These are phyloP conservation scores for Colletotrichum endophyticum DNA, from an alignment of 2,329 filamentous ascomycete genomes.

Conservation along the genomic window DNA sequence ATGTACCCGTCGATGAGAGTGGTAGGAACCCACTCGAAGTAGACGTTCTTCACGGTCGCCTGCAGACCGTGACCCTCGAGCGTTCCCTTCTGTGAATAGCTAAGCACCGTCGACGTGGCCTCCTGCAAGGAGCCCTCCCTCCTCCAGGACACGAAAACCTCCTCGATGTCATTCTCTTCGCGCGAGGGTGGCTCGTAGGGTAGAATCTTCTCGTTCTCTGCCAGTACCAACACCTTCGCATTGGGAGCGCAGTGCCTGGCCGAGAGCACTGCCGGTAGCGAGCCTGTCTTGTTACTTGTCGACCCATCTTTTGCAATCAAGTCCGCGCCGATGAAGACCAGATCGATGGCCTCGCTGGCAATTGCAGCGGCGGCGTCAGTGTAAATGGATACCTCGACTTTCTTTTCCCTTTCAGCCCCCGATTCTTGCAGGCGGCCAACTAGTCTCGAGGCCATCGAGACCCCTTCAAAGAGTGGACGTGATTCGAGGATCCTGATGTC, in stretches of 20 bases:
- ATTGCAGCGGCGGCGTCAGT: conserved; percentile 65
- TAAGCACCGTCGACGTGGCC: neutral
- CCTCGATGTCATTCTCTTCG: conserved; percentile 52
- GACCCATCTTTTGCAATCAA: conserved; percentile 61
- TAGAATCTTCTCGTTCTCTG: conserved; percentile 65
- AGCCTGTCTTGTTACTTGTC: conserved; percentile 72
- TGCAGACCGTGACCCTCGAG: neutral
- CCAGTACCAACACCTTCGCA: conserved; percentile 58
- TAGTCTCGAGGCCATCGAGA: conserved; percentile 55
- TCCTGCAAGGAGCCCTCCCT: neutral
- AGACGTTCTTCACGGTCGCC: conserved; percentile 49
- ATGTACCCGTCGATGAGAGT: conserved; percentile 57
- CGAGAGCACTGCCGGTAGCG: conserved; percentile 61
- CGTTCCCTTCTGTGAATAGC: conserved; percentile 3
- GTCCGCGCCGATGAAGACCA: conserved; percentile 70
- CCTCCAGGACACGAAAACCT: conserved; percentile 56
- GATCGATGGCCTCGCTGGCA: conserved; percentile 55
- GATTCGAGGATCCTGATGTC: conserved; percentile 70
- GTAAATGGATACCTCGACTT: conserved; percentile 52
- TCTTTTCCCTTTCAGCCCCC: conserved; percentile 14
- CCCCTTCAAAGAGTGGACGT: conserved; percentile 69
- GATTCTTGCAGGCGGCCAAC: conserved; percentile 29
- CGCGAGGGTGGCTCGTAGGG: conserved; percentile 45
- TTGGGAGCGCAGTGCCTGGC: conserved; percentile 52
- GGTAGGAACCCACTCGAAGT: conserved; percentile 65